A percentile compares a stretch with the other conserved stretches of the same genome.
phyloP scores from a whole-genome alignment of 805 yeast species.

The Candida vaughaniae region DNA sequence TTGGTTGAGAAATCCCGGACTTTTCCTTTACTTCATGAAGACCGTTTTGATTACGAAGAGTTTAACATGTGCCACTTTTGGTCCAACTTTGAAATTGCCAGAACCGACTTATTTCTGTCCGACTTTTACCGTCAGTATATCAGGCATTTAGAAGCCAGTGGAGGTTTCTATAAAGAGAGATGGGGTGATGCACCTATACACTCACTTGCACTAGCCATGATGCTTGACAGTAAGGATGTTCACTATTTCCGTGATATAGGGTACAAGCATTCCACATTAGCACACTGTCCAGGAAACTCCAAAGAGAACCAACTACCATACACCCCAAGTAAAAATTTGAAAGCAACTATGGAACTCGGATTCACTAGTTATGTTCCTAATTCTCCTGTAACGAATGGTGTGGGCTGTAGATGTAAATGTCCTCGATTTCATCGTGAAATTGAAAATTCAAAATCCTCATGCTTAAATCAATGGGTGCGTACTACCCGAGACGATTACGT shows the following conservation, averaged over 20 bases:
- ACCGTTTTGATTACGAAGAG: slow-evolving; percentile 62
- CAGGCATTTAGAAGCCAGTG: slow-evolving; percentile 61
- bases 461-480: slow-evolving; percentile 52
- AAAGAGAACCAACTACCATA: slow-evolving; percentile 52
- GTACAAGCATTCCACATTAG: slow-evolving; percentile 74
- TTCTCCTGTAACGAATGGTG: slow-evolving; percentile 42
- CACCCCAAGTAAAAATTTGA: slow-evolving; percentile 24
- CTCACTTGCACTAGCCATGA: slow-evolving; percentile 79
- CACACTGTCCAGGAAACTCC: slow-evolving; percentile 75
- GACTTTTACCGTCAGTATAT: slow-evolving; percentile 66
- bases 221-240: slow-evolving; percentile 63
- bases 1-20: slow-evolving; percentile 38
- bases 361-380: slow-evolving; percentile 28
- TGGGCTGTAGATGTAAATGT: slow-evolving; percentile 88
- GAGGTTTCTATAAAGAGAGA: slow-evolving; percentile 87
- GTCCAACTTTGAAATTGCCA: slow-evolving; percentile 92
- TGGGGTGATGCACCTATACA: slow-evolving; percentile 99
- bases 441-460: slow-evolving; percentile 54
- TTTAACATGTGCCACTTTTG: slow-evolving; percentile 86
- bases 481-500: slow-evolving; percentile 30
- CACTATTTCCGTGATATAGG: slow-evolving; percentile 95
- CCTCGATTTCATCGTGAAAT: slow-evolving; percentile 51
- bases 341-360: slow-evolving; percentile 12
- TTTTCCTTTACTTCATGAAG: slow-evolving; percentile 39
- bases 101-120: slow-evolving; percentile 70